These are phyloP conservation scores for Boletus rubropictus DNA, from an alignment of 768 basidiomycete genomes.

Conservation along the genomic window DNA sequence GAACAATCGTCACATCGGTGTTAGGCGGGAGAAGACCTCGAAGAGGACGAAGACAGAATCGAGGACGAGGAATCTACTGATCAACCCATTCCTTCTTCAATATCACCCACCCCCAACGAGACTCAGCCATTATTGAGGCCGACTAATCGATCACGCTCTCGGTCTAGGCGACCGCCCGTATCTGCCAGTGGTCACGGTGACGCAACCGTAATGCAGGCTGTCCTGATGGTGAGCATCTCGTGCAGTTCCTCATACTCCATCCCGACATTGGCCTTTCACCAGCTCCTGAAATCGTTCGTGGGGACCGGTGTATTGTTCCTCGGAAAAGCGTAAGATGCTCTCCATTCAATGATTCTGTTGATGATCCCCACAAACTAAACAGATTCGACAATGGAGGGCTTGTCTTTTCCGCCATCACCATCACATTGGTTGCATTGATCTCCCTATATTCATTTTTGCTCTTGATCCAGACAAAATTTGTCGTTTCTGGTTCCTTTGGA, in stretches of 20 bases:
- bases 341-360: neutral
- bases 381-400: slow-evolving; percentile 96
- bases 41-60: slow-evolving; percentile 72
- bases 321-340: slow-evolving; percentile 68
- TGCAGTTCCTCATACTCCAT: slow-evolving; percentile 1
- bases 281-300: slow-evolving; percentile 91
- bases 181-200: slow-evolving; percentile 71
- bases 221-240: slow-evolving; percentile 68
- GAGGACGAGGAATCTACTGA: slow-evolving; percentile 49
- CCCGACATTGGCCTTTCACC: neutral
- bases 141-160: slow-evolving; percentile 39
- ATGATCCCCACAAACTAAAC: slow-evolving; percentile 4
- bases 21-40: slow-evolving; percentile 87
- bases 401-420: slow-evolving; percentile 75
- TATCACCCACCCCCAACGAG: slow-evolving; percentile 33
- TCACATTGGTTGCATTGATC: slow-evolving; percentile 76
- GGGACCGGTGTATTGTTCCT: slow-evolving; percentile 95
- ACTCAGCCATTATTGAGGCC: slow-evolving; percentile 50
- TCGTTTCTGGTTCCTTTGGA: slow-evolving; percentile 89
- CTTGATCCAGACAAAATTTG: slow-evolving; percentile 79
- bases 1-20: slow-evolving; percentile 2
- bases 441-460: slow-evolving; percentile 93
- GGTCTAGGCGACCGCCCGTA: slow-evolving; percentile 47
- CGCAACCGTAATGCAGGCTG: slow-evolving; percentile 86
- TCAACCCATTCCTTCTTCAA: slow-evolving; percentile 16